Conservation (phyloP, 2,329 filamentous ascomycete species). For the Diplodia intermedia region DNA sequence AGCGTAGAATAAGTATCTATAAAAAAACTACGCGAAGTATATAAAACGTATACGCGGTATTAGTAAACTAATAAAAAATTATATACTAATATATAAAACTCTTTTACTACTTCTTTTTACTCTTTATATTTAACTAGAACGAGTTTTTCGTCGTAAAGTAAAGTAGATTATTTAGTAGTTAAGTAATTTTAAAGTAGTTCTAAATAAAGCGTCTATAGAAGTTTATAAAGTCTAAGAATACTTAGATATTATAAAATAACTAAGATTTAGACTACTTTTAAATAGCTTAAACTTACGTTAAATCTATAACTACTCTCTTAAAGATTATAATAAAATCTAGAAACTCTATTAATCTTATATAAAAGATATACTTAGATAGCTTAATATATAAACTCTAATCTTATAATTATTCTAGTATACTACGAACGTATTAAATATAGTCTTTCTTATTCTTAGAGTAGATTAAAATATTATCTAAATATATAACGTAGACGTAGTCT, state of each 20-base stretch:
- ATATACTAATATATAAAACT: conserved; percentile 34
- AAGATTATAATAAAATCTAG: conserved; percentile 33
- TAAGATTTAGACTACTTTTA: conserved; percentile 2
- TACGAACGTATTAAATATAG: conserved; percentile 30
- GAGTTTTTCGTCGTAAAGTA: too few species aligned
- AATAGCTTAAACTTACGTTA: conserved; percentile 14
- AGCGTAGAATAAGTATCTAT: too few species aligned
- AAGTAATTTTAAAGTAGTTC: background rate
- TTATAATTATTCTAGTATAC: conserved; percentile 34
- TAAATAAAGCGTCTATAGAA: too few species aligned
- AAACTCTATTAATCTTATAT: conserved; percentile 33
- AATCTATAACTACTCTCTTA: conserved; percentile 20
- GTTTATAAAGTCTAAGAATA: background rate
- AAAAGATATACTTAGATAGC: background rate
- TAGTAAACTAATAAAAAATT: conserved; percentile 29
- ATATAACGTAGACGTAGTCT: conserved; percentile 37
- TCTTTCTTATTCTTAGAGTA: conserved; percentile 35
- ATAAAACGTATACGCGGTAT: background rate
- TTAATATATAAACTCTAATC: background rate
- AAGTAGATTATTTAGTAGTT: background rate
- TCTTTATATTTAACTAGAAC: background rate
- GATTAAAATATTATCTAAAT: conserved; percentile 45
- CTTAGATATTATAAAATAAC: background rate
- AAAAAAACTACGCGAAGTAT: too few species aligned
- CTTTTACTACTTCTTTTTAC: conserved; percentile 15